Evolutionary conservation across 1,139 yeast species (phyloP).

Genomic region (Wickerhamiella pararugosa): DNA sequence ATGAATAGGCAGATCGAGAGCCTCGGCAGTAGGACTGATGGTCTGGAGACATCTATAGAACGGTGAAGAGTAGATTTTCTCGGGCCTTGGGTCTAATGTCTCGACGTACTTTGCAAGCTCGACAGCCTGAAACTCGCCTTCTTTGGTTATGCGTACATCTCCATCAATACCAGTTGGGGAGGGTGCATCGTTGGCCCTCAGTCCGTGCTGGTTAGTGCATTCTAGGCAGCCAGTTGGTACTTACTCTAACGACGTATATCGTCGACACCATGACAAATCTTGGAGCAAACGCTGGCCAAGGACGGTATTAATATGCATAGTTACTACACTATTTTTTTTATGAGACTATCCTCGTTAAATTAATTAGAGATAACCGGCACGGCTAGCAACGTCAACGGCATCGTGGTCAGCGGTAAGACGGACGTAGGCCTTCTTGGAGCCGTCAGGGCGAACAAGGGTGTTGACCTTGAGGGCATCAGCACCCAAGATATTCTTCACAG

Average conservation of each 20-base stretch:
- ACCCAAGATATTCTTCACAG: conserved; percentile 95
- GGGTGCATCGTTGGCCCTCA: conserved; percentile 62
- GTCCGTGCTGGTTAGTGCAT: conserved; percentile 41
- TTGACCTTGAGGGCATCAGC: conserved; percentile 88
- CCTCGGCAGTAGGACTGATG: conserved; percentile 47
- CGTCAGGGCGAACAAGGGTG: conserved; percentile 97
- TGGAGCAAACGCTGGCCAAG: not conserved
- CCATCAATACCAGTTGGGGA: conserved; percentile 73
- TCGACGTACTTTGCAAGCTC: conserved; percentile 43
- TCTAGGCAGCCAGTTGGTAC: not conserved
- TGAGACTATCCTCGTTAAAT: not conserved
- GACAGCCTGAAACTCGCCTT: conserved; percentile 66
- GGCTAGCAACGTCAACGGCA: conserved; percentile 99
- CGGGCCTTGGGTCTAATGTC: conserved; percentile 34
- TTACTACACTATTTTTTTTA: not conserved
- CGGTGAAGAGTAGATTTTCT: conserved; percentile 60
- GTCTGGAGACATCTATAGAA: conserved; percentile 86
- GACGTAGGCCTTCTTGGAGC: conserved; percentile 99
- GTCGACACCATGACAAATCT: conserved; percentile 12
- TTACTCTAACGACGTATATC: conserved; percentile 8
- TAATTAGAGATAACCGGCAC: conserved; percentile 65
- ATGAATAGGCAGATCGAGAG: conserved; percentile 39
- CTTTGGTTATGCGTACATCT: conserved; percentile 66
- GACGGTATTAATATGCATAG: not conserved
- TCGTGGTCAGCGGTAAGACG: conserved; percentile 98